phyloP scores from a whole-genome alignment of 1,284 basidiomycete species.

The Pascua sp. region DNA sequence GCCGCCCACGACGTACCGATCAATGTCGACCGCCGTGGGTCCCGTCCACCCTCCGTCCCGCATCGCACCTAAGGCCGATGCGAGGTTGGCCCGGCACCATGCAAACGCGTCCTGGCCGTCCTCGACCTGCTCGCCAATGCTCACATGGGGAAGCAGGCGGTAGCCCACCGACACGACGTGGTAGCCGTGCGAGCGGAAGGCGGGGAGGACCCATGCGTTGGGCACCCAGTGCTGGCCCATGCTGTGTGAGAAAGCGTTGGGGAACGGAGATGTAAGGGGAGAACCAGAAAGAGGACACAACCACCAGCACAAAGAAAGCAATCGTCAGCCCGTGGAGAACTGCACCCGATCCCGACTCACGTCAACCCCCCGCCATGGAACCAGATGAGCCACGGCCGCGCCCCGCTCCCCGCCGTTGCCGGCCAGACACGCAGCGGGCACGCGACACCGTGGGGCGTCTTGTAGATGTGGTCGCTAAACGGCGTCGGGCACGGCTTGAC shows the following conservation, averaged over 20 bases:
- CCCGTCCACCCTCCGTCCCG: no score
- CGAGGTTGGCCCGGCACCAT: constrained; percentile 21
- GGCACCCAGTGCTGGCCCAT: constrained; percentile 11
- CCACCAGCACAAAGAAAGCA: no score
- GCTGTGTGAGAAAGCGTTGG: no score
- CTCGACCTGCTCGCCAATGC: constrained; percentile 23
- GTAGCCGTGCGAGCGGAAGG: constrained; percentile 22
- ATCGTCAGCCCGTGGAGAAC: neutral
- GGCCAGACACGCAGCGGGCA: constrained; percentile 35
- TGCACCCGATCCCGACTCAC: no score
- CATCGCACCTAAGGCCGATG: constrained; percentile 4
- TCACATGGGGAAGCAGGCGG: constrained; percentile 29
- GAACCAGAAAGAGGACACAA: no score
- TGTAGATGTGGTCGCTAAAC: constrained; percentile 33
- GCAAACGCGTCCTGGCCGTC: constrained; percentile 24
- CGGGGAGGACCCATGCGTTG: constrained; percentile 27
- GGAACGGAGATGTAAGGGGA: no score
- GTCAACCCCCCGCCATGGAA: constrained; percentile 20
- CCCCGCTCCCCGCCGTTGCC: constrained; percentile 1
- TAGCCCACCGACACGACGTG: constrained; percentile 34
- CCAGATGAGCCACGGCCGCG: constrained; percentile 19
- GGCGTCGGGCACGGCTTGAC: neutral
- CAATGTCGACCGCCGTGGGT: constrained; percentile 13
- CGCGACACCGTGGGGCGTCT: constrained; percentile 24
- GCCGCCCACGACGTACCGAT: constrained; percentile 27